Conservation (phyloP, 495 filamentous ascomycete species). For the Penicillium daleae region DNA sequence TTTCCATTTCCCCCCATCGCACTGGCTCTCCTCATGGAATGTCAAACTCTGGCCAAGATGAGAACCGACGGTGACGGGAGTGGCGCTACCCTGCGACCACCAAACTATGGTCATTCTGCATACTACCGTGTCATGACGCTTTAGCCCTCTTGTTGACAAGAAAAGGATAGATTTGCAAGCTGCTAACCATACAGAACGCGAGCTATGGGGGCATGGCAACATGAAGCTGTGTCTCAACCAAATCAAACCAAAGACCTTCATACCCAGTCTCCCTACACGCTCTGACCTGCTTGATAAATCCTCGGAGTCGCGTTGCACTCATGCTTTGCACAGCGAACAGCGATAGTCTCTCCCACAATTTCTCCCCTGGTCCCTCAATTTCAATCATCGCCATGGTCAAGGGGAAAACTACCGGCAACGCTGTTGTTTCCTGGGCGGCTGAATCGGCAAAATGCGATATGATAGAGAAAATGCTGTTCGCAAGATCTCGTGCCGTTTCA, state of each 20-base stretch:
- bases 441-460: conserved; percentile 28
- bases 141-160: neutral
- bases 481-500: conserved; percentile 21
- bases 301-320: conserved; percentile 28
- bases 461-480: conserved; percentile 33
- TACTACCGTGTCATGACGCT: neutral
- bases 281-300: conserved; percentile 31
- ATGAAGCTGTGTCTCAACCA: conserved; percentile 33
- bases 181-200: neutral
- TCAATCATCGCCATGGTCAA: conserved; percentile 36
- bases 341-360: conserved; percentile 26
- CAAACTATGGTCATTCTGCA: neutral
- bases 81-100: neutral
- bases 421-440: conserved; percentile 19
- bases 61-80: neutral
- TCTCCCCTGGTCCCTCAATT: conserved; percentile 28
- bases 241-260: conserved; percentile 34
- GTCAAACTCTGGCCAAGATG: neutral
- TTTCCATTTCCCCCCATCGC: neutral
- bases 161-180: neutral
- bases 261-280: conserved; percentile 23
- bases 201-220: conserved; percentile 32
- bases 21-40: neutral
- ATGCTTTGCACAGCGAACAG: conserved; percentile 28
- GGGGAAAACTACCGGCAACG: conserved; percentile 33